A percentile compares a stretch with the other conserved stretches of the same genome.
These are phyloP conservation scores for Durio zibethinus DNA, from an alignment of 345 rosid genomes.

Conservation along the genomic window DNA sequence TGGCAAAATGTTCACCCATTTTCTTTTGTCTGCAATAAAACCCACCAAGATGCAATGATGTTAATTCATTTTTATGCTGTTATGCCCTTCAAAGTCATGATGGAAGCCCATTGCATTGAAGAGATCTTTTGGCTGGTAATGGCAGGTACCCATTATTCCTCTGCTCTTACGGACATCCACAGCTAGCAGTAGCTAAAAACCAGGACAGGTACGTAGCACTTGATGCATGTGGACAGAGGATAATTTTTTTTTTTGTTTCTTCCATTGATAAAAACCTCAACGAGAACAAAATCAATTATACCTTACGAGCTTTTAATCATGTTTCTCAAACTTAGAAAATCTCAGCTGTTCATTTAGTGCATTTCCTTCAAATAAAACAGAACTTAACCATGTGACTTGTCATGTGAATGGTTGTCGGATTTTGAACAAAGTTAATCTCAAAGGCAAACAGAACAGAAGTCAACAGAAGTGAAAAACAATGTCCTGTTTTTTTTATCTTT, in stretches of 20 bases:
- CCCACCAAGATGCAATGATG: slow-evolving; percentile 12
- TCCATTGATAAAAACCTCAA: neutral
- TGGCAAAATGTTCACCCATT: slow-evolving; percentile 30
- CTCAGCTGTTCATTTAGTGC: too few relatives aligned
- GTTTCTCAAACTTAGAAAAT: too few relatives aligned
- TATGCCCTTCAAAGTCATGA: neutral
- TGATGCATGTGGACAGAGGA: neutral
- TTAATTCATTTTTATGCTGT: neutral
- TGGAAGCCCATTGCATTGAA: slow-evolving; percentile 29
- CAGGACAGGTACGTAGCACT: slow-evolving; percentile 7
- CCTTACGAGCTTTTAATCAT: too few relatives aligned
- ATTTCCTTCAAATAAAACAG: too few relatives aligned
- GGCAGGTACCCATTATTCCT: slow-evolving; percentile 18
- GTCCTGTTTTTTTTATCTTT: neutral
- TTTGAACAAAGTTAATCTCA: neutral
- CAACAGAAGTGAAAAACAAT: neutral
- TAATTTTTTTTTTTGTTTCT: neutral
- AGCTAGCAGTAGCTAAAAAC: neutral
- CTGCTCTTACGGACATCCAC: slow-evolving; percentile 13
- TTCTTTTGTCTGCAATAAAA: slow-evolving; percentile 30
- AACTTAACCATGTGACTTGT: neutral
- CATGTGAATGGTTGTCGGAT: neutral
- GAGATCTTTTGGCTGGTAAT: slow-evolving; percentile 21
- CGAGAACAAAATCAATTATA: neutral
- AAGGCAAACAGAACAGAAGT: neutral